phyloP scores from a whole-genome alignment of 495 filamentous ascomycete genomes.

The Patellaria atrata region DNA sequence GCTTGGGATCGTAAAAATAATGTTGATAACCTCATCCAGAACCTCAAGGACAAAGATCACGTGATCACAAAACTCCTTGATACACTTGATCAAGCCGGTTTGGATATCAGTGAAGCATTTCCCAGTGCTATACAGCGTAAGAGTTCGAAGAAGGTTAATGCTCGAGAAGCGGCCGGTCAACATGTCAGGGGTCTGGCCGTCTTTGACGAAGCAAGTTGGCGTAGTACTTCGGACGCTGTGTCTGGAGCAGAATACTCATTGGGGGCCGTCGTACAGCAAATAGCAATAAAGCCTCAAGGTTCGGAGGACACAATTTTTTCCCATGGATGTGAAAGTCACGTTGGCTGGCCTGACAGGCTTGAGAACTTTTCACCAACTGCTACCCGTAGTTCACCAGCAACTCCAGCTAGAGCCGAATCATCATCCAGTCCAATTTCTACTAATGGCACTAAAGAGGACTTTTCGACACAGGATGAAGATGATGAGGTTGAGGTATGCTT shows the following conservation, averaged over 20 bases:
- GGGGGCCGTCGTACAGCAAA: conserved; percentile 28
- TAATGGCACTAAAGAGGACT: no score
- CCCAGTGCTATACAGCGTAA: conserved; percentile 41
- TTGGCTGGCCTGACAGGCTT: neutral
- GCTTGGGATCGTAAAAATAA: conserved; percentile 37
- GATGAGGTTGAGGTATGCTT: conserved; percentile 1
- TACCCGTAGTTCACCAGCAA: neutral
- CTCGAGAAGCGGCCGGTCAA: conserved; percentile 32
- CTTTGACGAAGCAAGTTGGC: conserved; percentile 39
- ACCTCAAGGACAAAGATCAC: conserved; percentile 62
- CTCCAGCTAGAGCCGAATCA: neutral
- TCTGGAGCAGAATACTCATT: conserved; percentile 20
- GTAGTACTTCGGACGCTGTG: conserved; percentile 15
- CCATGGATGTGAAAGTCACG: neutral
- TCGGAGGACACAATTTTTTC: neutral
- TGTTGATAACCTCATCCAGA: conserved; percentile 39
- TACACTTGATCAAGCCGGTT: conserved; percentile 55
- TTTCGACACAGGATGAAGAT: conserved; percentile 2
- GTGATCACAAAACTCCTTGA: conserved; percentile 63
- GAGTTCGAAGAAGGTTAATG: conserved; percentile 19
- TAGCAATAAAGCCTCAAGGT: conserved; percentile 21
- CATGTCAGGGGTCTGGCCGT: conserved; percentile 40
- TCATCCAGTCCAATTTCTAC: no score
- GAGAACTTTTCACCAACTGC: neutral
- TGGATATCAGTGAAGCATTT: conserved; percentile 56